These are phyloP conservation scores for Mucor mucedo DNA, from an alignment of 371 early-diverging fungal species.

Conservation along the genomic window DNA sequence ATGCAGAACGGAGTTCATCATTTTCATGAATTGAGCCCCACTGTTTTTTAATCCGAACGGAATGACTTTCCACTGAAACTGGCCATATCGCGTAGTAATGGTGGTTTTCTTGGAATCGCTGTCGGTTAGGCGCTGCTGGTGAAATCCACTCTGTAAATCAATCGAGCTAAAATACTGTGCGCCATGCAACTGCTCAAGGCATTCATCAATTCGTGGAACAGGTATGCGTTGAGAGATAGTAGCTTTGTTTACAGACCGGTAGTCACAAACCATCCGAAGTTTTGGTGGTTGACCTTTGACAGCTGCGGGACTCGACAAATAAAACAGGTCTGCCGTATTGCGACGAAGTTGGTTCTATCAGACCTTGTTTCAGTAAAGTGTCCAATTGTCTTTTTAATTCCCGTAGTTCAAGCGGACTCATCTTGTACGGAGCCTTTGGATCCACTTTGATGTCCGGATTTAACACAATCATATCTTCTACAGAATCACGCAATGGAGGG, in stretches of 20 bases:
- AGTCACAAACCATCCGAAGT: constrained; percentile 44
- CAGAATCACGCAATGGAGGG: constrained; percentile 8
- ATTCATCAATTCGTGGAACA: constrained; percentile 53
- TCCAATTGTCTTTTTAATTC: constrained; percentile 42
- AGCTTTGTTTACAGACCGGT: constrained; percentile 43
- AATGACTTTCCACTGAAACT: constrained; percentile 46
- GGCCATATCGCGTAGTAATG: constrained; percentile 40
- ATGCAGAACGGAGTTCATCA: constrained; percentile 41
- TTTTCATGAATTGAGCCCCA: constrained; percentile 43
- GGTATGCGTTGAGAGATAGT: constrained; percentile 47
- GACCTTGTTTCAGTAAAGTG: constrained; percentile 21
- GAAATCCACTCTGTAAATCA: constrained; percentile 50
- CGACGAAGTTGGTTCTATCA: constrained; percentile 29
- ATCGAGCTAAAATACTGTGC: constrained; percentile 50
- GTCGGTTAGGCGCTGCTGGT: constrained; percentile 43
- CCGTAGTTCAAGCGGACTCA: constrained; percentile 36
- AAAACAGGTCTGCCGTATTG: constrained; percentile 52
- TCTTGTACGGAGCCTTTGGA: constrained; percentile 25
- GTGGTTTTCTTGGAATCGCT: constrained; percentile 31
- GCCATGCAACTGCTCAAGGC: constrained; percentile 42
- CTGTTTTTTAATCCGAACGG: constrained; percentile 54
- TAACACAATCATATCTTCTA: constrained; percentile 29
- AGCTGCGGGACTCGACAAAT: constrained; percentile 37
- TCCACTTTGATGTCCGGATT: constrained; percentile 22
- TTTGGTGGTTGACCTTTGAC: constrained; percentile 23